A percentile compares a stretch with the other conserved stretches of the same genome.
These are phyloP conservation scores for Ogataea salicorniae DNA, from an alignment of 805 yeast species.

Conservation along the genomic window DNA sequence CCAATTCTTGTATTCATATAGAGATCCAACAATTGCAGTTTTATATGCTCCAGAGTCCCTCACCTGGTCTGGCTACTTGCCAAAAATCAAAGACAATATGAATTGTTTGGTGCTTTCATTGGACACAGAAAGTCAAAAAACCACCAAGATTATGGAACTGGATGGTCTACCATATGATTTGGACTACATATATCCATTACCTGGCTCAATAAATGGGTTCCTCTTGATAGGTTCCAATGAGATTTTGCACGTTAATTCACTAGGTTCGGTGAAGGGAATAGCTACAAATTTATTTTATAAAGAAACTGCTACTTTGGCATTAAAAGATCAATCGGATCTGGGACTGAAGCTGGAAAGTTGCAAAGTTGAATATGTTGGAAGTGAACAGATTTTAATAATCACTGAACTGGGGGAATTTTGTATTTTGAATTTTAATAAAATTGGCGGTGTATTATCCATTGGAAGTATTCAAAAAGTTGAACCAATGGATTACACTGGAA, in stretches of 20 bases:
- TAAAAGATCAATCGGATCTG: slow-evolving; percentile 45
- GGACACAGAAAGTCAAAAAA: slow-evolving; percentile 49
- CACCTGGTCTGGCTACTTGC: slow-evolving; percentile 77
- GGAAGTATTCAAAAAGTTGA: slow-evolving; percentile 21
- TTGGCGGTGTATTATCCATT: slow-evolving; percentile 33
- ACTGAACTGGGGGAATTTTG: slow-evolving; percentile 40
- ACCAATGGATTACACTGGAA: slow-evolving; percentile 16
- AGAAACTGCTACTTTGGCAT: slow-evolving; percentile 33
- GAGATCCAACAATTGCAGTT: slow-evolving; percentile 65
- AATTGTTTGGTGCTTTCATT: slow-evolving; percentile 61
- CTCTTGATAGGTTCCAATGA: slow-evolving; percentile 71
- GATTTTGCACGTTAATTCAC: slow-evolving; percentile 70
- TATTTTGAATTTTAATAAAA: slow-evolving; percentile 27
- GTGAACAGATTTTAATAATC: slow-evolving; percentile 35
- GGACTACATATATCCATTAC: slow-evolving; percentile 57
- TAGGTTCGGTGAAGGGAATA: slow-evolving; percentile 61
- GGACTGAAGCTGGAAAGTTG: slow-evolving; percentile 54
- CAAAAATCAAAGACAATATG: slow-evolving; percentile 57
- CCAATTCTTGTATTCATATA: slow-evolving; percentile 65
- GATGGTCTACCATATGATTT: slow-evolving; percentile 71
- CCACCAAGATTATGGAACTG: slow-evolving; percentile 65
- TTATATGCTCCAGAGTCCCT: slow-evolving; percentile 29
- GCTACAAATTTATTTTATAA: slow-evolving; percentile 55
- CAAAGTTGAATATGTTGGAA: slow-evolving; percentile 30
- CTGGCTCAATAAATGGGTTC: slow-evolving; percentile 64